Conservation (phyloP, 306 rosid species). For the Dryas octopetala region DNA sequence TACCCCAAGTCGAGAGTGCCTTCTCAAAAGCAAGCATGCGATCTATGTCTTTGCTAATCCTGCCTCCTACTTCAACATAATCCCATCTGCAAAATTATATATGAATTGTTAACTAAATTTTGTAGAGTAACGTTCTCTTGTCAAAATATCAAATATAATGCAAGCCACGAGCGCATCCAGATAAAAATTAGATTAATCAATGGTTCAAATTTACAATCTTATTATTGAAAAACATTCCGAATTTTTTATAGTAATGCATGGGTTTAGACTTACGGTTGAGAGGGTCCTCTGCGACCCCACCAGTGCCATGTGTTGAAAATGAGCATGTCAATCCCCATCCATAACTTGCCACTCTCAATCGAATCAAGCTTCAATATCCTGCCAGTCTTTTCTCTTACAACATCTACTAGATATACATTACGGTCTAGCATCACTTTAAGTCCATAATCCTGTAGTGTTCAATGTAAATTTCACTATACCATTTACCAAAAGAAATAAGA, state of each 20-base stretch:
- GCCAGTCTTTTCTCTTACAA: slow-evolving; percentile 56
- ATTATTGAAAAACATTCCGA: too few relatives aligned
- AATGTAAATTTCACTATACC: not conserved
- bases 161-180: too few relatives aligned
- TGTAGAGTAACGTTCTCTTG: too few relatives aligned
- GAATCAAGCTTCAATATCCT: slow-evolving; percentile 86
- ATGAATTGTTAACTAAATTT: too few relatives aligned
- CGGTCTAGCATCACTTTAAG: slow-evolving; percentile 82
- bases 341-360: slow-evolving; percentile 55
- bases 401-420: slow-evolving; percentile 75
- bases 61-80: slow-evolving; percentile 51
- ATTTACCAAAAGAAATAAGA: not conserved
- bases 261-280: slow-evolving; percentile 65
- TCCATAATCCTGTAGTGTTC: slow-evolving; percentile 52
- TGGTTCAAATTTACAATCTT: too few relatives aligned
- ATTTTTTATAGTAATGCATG: too few relatives aligned
- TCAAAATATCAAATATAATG: too few relatives aligned
- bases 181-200: too few relatives aligned
- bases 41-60: slow-evolving; percentile 65
- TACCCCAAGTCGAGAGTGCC: slow-evolving; percentile 79
- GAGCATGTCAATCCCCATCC: slow-evolving; percentile 66
- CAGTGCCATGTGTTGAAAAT: slow-evolving; percentile 98
- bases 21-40: slow-evolving; percentile 75
- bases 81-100: slow-evolving; percentile 66
- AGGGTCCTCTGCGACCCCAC: slow-evolving; percentile 94